A percentile compares a stretch with the other conserved stretches of the same genome.
Conservation (phyloP, 495 filamentous ascomycete species). For the Talaromyces ruber region DNA sequence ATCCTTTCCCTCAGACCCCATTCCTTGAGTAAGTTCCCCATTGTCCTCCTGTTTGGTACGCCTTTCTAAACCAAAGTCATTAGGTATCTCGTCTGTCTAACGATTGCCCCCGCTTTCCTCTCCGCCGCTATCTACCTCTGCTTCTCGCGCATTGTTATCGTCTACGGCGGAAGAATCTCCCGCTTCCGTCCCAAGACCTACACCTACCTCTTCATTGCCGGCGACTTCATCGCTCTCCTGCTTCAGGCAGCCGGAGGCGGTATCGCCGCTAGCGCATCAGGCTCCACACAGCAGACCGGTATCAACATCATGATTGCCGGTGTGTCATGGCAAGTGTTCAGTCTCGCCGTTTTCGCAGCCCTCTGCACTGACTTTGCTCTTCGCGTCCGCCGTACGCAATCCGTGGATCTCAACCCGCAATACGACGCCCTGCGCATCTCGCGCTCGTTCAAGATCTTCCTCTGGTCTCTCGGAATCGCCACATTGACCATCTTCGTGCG, state of each 20-base stretch:
- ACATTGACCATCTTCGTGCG: slow-evolving; percentile 54
- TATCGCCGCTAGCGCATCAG: slow-evolving; percentile 36
- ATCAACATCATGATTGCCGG: slow-evolving; percentile 49
- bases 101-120: slow-evolving; percentile 48
- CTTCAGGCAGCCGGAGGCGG: slow-evolving; percentile 47
- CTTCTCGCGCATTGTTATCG: slow-evolving; percentile 42
- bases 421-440: slow-evolving; percentile 1
- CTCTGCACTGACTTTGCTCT: slow-evolving; percentile 41
- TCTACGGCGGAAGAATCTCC: slow-evolving; percentile 38
- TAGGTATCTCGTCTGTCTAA: slow-evolving; percentile 42
- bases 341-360: slow-evolving; percentile 41
- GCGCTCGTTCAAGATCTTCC: slow-evolving; percentile 11
- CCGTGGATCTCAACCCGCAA: slow-evolving; percentile 7
- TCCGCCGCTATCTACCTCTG: slow-evolving; percentile 49
- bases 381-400: slow-evolving; percentile 21
- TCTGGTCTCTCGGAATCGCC: slow-evolving; percentile 33
- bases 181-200: slow-evolving; percentile 41
- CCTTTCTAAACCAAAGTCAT: slow-evolving; percentile 3
- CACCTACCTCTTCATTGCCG: slow-evolving; percentile 43
- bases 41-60: not conserved
- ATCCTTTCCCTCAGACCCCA: slow-evolving; percentile 25
- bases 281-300: slow-evolving; percentile 20
- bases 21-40: slow-evolving; percentile 32
- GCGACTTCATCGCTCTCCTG: slow-evolving; percentile 44
- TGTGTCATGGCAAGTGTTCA: slow-evolving; percentile 44